Evolutionary conservation across 306 rosid species (phyloP), one percentile per base, ranked within the genome.

Genomic region (Benincasa hispida): DNA sequence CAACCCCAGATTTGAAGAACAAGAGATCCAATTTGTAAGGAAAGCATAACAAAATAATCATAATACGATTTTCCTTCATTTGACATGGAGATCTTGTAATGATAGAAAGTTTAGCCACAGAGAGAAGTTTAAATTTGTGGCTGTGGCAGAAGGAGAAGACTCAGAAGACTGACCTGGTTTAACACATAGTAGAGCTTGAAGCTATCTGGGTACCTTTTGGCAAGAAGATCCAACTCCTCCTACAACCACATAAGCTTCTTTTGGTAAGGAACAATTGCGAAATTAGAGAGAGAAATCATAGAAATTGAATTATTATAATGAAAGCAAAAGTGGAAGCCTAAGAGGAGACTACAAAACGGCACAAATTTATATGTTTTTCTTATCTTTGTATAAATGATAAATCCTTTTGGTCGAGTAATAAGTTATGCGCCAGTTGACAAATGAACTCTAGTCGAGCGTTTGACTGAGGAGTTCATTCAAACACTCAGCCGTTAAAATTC

Each of bases 171-270:
- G 42, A 91, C 99, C 97, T 95, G 92, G 83, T 95, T 95, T 72
- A 95, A 77, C 76, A 95, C 98, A 41, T 85, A 90, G 85, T 81
- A 90, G 77, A 90, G 28, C 66, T 87, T 87, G 83, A 95, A 95
- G 73, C 83, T 88, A 75, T 85, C 93, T 1, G 96, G 87, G 78
- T 90, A 87, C 66, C 87, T 89, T 72, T 83, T 8, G 32, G 96
- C 84, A 70, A 95, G 96, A 60, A 87, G 83, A 27, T 92, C 93
- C 83, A 95, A 82, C 84, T 90, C 99, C 65, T 92, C 96, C 98
- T 95, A 94, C 86, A 85, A 72, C 3, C 76, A 72, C 59, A 42
- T 35, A 24, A 68, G 37, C 42, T 42, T 42, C 55, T 41, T 68
- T 68, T 42, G 55, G 35, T 68, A 42, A 68, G 55, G 25, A 68